phyloP scores from a whole-genome alignment of 2,329 filamentous ascomycete genomes.

The Colletotrichum scovillei region DNA sequence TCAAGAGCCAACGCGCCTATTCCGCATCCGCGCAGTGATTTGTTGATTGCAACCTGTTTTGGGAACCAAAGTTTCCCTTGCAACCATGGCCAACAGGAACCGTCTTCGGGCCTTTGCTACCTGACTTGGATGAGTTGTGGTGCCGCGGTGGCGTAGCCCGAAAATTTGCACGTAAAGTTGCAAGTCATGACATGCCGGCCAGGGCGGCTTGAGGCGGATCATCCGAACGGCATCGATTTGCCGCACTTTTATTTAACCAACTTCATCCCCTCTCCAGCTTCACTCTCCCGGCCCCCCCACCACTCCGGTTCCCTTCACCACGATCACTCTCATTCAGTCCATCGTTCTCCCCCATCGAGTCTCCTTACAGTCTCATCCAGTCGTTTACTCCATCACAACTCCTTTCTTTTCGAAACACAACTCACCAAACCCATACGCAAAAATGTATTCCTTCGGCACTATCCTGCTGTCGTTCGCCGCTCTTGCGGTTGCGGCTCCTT shows the following conservation, averaged over 20 bases:
- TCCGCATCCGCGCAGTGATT: background rate
- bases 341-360: background rate
- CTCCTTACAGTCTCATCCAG: conserved; percentile 6
- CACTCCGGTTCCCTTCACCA: background rate
- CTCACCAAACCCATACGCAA: background rate
- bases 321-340: conserved; percentile 12
- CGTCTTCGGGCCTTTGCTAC: background rate
- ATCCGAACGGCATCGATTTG: background rate
- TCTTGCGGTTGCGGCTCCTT: conserved; percentile 15
- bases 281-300: background rate
- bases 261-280: background rate
- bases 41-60: background rate
- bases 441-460: conserved; percentile 10
- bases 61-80: background rate
- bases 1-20: background rate
- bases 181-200: background rate
- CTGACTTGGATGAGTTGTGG: background rate
- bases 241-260: conserved; percentile 18
- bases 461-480: conserved; percentile 23
- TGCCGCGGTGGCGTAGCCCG: background rate
- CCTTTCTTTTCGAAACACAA: background rate
- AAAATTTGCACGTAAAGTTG: background rate
- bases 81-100: background rate
- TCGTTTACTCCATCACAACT: background rate
- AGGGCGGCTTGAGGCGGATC: conserved; percentile 2